Evolutionary conservation across 2,329 filamentous ascomycete species (phyloP).

Genomic region (Thielaviopsis populi): DNA sequence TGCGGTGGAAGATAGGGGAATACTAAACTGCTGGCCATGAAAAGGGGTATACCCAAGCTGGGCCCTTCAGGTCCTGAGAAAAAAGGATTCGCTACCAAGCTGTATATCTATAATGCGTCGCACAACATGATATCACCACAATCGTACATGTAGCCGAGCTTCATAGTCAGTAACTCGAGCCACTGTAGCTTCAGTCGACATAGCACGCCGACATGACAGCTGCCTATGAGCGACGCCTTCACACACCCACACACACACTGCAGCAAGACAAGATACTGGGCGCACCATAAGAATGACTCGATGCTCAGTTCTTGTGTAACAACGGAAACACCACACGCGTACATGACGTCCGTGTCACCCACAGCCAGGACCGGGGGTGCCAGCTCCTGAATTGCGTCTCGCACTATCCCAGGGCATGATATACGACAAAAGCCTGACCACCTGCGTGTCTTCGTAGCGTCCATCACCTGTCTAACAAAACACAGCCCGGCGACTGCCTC

Average conservation of each 20-base stretch:
- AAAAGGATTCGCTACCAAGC: no score
- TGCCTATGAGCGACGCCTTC: no score
- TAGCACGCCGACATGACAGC: not conserved
- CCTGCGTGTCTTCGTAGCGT: not conserved
- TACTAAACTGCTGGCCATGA: not conserved
- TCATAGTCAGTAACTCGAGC: not conserved
- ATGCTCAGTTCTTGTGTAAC: not conserved
- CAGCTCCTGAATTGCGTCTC: not conserved
- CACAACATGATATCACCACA: no score
- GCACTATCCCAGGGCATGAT: no score
- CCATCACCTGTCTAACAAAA: not conserved
- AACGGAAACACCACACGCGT: not conserved
- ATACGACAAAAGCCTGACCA: no score
- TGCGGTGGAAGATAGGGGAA: not conserved
- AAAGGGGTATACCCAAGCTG: no score
- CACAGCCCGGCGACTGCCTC: not conserved
- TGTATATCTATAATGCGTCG: no score
- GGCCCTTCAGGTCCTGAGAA: no score
- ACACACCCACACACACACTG: not conserved
- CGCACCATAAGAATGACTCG: not conserved
- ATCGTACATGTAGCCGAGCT: not conserved
- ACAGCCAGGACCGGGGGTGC: not conserved
- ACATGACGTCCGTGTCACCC: not conserved
- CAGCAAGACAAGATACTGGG: not conserved
- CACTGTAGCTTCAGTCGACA: not conserved